Base-by-base conservation (phyloP, 23 red algal genomes). In the Porphyridium purpureum region DNA sequence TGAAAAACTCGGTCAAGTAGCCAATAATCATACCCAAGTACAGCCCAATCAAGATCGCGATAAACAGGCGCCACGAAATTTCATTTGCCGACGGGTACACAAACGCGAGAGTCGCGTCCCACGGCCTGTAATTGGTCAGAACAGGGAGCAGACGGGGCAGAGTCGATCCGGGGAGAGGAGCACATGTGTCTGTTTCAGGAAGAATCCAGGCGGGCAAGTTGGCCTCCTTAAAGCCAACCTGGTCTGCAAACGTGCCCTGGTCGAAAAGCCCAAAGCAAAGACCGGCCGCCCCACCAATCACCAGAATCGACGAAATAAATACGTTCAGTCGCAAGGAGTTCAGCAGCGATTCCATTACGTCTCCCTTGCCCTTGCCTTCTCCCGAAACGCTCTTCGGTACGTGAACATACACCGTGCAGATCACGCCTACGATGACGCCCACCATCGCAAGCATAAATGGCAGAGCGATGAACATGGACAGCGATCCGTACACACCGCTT, bases 1-100 rank as follows among this genome's bases (percentile, higher is more conserved):
- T 74, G 54, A 40, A 66, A 48, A 68, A 85, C 72, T 69, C 67
- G 62, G 20, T 85, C 60, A 34, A 75, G 3, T 34, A 58, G 28
- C 51, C 29, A 24, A 20, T 57, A 7, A 51, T 19, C n/a, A 46
- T 3, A 0, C 59, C 33, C 4, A 27, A n/a, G 15, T 1, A 1
- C 35, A 50, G 21, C 3, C 35, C 59, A 0, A 64, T 19, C 4
- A 64, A 21, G 35, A 51, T 64, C n/a, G 15, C 20, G 27, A 29
- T 4, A 24, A 64, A 51, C 3, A 50, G 26, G 9, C 35, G 35
- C 24, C 24, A 47, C 5, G 38, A 20, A n/a, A 51, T 21, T 4
- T 30, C 20, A 8, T 2, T 2, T 4, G 33, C 33, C 0, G 29
- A 27, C 0, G 33, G 3, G 29, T 5, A 50, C 27, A 27, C 33